Conservation (phyloP, 495 filamentous ascomycete species). For the Letharia lupina region DNA sequence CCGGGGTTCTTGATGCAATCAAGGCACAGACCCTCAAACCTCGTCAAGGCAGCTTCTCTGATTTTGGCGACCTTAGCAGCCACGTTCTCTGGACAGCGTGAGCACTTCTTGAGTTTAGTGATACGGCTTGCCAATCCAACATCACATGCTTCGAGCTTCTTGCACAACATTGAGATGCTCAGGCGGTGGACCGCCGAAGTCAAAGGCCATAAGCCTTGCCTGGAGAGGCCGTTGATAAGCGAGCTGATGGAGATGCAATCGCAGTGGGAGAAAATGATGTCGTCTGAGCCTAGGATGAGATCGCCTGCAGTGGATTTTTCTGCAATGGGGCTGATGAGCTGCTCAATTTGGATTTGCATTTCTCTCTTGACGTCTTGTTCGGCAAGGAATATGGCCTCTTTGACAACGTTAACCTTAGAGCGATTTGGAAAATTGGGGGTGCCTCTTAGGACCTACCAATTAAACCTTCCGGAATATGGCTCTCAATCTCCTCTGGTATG, state of each 20-base stretch:
- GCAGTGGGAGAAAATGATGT: slow-evolving; percentile 3
- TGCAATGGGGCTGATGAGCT: background rate
- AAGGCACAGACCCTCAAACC: slow-evolving; percentile 5
- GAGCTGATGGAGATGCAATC: slow-evolving; percentile 12
- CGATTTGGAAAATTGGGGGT: too few relatives aligned
- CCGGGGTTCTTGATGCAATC: background rate
- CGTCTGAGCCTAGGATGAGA: slow-evolving; percentile 2
- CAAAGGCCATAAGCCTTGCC: slow-evolving; percentile 4
- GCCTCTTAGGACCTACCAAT: background rate
- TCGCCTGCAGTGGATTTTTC: slow-evolving; percentile 4
- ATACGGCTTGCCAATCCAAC: background rate
- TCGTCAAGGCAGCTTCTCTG: background rate
- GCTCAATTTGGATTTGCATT: slow-evolving; percentile 4
- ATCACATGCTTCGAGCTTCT: slow-evolving; percentile 4
- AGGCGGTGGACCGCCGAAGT: background rate
- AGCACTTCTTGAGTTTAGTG: slow-evolving; percentile 1
- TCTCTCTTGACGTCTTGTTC: slow-evolving; percentile 7
- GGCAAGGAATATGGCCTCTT: background rate
- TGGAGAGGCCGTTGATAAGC: slow-evolving; percentile 10
- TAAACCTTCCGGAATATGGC: background rate
- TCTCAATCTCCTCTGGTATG: slow-evolving; percentile 8
- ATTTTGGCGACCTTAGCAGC: slow-evolving; percentile 6
- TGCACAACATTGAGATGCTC: slow-evolving; percentile 7
- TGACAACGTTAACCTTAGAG: background rate
- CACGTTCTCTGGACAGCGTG: background rate